Evolutionary conservation across 2,329 filamentous ascomycete genomes (phyloP).

Genomic region (Pyrenophora graminea): DNA sequence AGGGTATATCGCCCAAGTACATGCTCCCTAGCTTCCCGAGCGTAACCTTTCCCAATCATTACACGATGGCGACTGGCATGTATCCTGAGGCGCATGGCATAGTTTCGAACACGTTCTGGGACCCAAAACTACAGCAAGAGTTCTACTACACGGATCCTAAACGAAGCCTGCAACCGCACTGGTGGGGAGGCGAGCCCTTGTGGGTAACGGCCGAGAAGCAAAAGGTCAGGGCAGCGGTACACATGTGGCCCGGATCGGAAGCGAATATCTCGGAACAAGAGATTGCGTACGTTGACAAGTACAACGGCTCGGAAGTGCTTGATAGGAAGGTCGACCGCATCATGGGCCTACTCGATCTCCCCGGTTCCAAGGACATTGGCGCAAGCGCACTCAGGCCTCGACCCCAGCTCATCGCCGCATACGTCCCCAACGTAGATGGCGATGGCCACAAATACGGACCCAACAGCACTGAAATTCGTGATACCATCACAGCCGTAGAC

Average conservation of each 20-base stretch:
- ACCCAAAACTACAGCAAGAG: conserved; percentile 72
- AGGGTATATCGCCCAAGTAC: conserved; percentile 86
- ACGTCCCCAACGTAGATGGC: conserved; percentile 88
- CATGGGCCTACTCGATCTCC: conserved; percentile 81
- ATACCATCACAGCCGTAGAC: conserved; percentile 80
- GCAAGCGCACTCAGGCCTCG: conserved; percentile 59
- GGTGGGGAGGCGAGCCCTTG: conserved; percentile 93
- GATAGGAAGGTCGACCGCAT: conserved; percentile 77
- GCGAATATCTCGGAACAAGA: conserved; percentile 77
- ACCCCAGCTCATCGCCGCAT: conserved; percentile 90
- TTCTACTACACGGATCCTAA: conserved; percentile 85
- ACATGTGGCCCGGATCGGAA: conserved; percentile 99
- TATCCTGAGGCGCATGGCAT: conserved; percentile 93
- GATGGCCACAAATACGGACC: conserved; percentile 89
- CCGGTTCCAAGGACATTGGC: conserved; percentile 67
- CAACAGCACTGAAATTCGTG: conserved; percentile 87
- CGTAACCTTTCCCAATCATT: conserved; percentile 94
- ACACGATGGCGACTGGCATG: conserved; percentile 86
- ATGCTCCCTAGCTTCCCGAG: conserved; percentile 96
- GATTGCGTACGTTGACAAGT: conserved; percentile 82
- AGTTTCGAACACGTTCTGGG: conserved; percentile 95
- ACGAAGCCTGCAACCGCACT: conserved; percentile 79
- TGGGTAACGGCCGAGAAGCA: conserved; percentile 92
- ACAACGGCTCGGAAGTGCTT: conserved; percentile 76
- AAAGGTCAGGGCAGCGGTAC: conserved; percentile 77